Base-by-base conservation (phyloP, 306 rosid species). In the Vigna hirtella region DNA sequence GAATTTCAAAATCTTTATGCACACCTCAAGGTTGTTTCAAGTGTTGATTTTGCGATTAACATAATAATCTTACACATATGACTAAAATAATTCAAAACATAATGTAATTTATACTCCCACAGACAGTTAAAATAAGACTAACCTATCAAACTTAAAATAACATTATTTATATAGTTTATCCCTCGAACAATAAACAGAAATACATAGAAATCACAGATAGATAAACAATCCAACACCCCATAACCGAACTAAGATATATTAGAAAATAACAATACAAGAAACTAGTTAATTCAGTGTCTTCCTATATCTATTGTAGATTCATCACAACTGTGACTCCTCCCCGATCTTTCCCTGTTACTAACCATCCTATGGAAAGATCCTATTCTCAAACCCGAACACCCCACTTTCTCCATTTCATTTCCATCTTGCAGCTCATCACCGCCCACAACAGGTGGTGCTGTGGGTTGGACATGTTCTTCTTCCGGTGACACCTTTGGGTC, bases 361-460 rank as follows among this genome's bases (percentile, higher is more conserved):
- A 70, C 47, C 83, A 81, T 81, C 65, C 76, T 69, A 48, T 73
- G 78, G 15, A 81, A 82, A 40, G 77, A 74, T n/a, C 50, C 76
- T 20, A 78, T 56, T 77, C 89, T 68, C 65, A 83, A 81, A 2
- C 77, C 70, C 4, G 73, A 58, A 20, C 69, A 45, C 8, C 70
- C 74, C 17, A 40, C 72, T 4, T 56, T 63, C 52, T 34, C 71
- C 70, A 47, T 20, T 28, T 66, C 76, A 24, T 6, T 9, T 45
- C 10, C 28, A 15, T 51, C 74, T 20, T n/a, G 66, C 20, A 71
- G 56, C 65, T 53, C 70, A 45, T 2, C 72, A 69, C 81, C 42
- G 73, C 74, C 78, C 36, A 77, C 83, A 11, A 20, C 5, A 0
- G 67, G 77, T 52, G 89, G 71, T 12, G 82, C 81, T 0, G 87